These are phyloP conservation scores for Rhodotorula sp. DNA, from an alignment of 1,284 basidiomycete species.

Conservation along the genomic window DNA sequence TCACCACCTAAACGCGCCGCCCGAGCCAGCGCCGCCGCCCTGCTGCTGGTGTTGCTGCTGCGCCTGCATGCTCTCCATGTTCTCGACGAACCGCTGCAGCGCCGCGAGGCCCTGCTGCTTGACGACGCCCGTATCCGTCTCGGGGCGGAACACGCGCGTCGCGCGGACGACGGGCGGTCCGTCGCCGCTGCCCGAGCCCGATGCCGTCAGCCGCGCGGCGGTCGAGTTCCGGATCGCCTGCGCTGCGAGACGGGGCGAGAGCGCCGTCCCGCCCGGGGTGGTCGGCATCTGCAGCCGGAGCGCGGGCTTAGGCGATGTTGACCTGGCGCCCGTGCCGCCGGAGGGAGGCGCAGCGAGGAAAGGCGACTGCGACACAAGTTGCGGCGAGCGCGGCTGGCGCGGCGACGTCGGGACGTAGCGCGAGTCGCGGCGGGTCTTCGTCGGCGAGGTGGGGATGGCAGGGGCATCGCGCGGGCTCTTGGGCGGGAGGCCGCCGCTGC, in stretches of 20 bases:
- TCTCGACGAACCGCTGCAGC: constrained; percentile 45
- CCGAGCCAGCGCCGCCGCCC: constrained; percentile 18
- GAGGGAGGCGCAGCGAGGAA: not conserved
- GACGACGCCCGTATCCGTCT: constrained; percentile 45
- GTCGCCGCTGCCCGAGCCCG: constrained; percentile 28
- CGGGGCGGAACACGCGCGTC: constrained; percentile 44
- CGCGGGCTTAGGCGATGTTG: not conserved
- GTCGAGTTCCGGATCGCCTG: constrained; percentile 42
- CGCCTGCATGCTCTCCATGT: constrained; percentile 33
- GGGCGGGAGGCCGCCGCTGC: not conserved
- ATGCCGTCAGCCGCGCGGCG: constrained; percentile 33
- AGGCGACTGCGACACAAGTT: not conserved
- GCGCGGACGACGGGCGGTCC: constrained; percentile 39
- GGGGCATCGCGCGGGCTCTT: constrained; percentile 1
- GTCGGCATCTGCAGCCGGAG: constrained; percentile 9
- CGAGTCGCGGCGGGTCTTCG: constrained; percentile 27
- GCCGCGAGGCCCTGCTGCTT: constrained; percentile 46
- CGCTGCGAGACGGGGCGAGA: constrained; percentile 25
- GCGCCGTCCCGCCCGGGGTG: constrained; percentile 5
- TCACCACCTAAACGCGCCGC: constrained; percentile 16
- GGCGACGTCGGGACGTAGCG: constrained; percentile 40
- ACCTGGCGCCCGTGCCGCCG: not conserved
- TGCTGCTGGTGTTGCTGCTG: not conserved
- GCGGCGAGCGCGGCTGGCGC: constrained; percentile 17
- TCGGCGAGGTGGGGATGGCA: not conserved